These are phyloP conservation scores for Cryptococcus jaspeensis DNA, from an alignment of 1,284 basidiomycete genomes.

Conservation along the genomic window DNA sequence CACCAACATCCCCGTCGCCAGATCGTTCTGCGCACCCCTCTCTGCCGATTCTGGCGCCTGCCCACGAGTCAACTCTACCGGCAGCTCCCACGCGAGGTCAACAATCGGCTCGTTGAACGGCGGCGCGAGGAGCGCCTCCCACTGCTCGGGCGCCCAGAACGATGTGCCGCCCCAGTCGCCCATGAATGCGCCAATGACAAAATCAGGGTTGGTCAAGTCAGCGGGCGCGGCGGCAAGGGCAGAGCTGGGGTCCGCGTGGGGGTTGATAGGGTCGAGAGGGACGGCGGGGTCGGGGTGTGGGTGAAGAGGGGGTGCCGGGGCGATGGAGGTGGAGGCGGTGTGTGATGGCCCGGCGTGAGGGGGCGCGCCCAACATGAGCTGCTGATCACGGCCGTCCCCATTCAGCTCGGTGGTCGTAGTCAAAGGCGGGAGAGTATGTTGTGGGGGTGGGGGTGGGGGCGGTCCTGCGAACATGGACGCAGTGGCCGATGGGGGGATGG, in stretches of 20 bases:
- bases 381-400: too few relatives aligned
- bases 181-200: constrained; percentile 3
- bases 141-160: constrained; percentile 13
- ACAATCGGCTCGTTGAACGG: constrained; percentile 16
- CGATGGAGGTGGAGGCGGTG: not conserved
- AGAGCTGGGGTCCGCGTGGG: not conserved
- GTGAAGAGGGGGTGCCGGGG: not conserved
- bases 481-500: not conserved
- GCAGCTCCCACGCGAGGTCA: constrained; percentile 17
- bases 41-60: constrained; percentile 17
- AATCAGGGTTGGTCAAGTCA: not conserved
- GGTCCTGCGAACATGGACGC: too few relatives aligned
- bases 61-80: not conserved
- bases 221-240: not conserved
- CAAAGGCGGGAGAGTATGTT: too few relatives aligned
- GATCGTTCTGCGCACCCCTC: constrained; percentile 9
- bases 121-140: constrained; percentile 14
- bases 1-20: constrained; percentile 13
- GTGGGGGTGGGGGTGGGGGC: too few relatives aligned
- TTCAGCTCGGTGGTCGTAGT: too few relatives aligned
- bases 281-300: not conserved
- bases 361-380: not conserved
- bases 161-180: constrained; percentile 12
- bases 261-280: not conserved
- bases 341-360: not conserved